Evolutionary conservation across 2,329 filamentous ascomycete species (phyloP).

Genomic region (Botryotinia calthae): DNA sequence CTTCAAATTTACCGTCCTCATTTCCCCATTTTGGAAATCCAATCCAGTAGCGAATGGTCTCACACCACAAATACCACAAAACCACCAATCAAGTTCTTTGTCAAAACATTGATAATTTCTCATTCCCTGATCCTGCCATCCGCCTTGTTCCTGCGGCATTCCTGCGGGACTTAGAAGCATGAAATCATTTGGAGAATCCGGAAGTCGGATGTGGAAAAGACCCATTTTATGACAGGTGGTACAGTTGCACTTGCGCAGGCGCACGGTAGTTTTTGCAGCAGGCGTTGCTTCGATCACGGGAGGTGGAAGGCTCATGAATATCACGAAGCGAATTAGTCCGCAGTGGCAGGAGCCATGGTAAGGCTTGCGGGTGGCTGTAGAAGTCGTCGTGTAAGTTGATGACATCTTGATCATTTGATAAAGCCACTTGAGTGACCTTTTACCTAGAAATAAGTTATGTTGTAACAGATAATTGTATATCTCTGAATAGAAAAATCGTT

Average conservation of each 20-base stretch:
- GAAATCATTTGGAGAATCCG: conserved; percentile 44
- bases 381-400: background rate
- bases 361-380: conserved; percentile 26
- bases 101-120: conserved; percentile 44
- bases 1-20: conserved; percentile 24
- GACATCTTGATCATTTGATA: background rate
- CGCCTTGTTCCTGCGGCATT: conserved; percentile 20
- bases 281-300: conserved; percentile 29
- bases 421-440: background rate
- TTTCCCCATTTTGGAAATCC: conserved; percentile 38
- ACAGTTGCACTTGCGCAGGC: conserved; percentile 46
- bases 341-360: conserved; percentile 49
- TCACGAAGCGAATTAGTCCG: conserved; percentile 44
- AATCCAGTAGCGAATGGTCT: conserved; percentile 43
- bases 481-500: background rate
- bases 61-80: conserved; percentile 48
- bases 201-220: conserved; percentile 46
- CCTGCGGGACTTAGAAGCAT: conserved; percentile 44
- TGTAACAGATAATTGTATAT: background rate
- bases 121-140: conserved; percentile 43
- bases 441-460: background rate
- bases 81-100: conserved; percentile 43
- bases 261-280: conserved; percentile 25
- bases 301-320: conserved; percentile 45
- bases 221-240: conserved; percentile 49